A percentile compares a stretch with the other conserved stretches of the same genome.
Conservation (phyloP, 1,139 yeast genomes). For the Kodamaea plutei region DNA sequence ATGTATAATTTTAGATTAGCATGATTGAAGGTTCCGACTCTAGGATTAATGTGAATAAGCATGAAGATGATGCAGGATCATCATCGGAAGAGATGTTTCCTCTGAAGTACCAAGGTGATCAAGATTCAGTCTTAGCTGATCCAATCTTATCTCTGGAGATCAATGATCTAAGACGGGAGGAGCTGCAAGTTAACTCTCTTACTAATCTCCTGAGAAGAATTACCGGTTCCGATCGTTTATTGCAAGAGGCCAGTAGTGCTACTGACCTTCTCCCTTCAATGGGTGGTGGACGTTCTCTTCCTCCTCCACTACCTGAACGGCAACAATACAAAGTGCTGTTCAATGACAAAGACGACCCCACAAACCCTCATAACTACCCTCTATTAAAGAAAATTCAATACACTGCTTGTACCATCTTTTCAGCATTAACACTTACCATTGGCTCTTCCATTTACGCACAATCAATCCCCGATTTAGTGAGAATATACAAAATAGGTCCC, state of each 20-base stretch:
- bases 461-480: constrained; percentile 39
- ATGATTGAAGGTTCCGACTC: too few relatives aligned
- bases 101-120: too few relatives aligned
- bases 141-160: too few relatives aligned
- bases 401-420: constrained; percentile 14
- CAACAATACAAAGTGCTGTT: constrained; percentile 51
- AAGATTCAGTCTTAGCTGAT: too few relatives aligned
- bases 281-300: constrained; percentile 55
- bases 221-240: neutral
- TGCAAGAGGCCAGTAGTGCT: neutral
- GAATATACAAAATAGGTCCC: constrained; percentile 44
- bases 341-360: constrained; percentile 58
- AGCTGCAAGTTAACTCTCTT: neutral
- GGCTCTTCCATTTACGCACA: constrained; percentile 65
- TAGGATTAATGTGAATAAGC: too few relatives aligned
- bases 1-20: too few relatives aligned
- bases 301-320: constrained; percentile 47
- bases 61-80: too few relatives aligned
- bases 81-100: too few relatives aligned
- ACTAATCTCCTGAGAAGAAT: neutral
- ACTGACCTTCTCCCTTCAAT: constrained; percentile 36
- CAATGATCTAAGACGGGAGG: too few relatives aligned
- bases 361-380: constrained; percentile 61
- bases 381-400: constrained; percentile 28
- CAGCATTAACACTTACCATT: constrained; percentile 43